Conservation (phyloP, 805 yeast species). For the Barnettozyma populi region DNA sequence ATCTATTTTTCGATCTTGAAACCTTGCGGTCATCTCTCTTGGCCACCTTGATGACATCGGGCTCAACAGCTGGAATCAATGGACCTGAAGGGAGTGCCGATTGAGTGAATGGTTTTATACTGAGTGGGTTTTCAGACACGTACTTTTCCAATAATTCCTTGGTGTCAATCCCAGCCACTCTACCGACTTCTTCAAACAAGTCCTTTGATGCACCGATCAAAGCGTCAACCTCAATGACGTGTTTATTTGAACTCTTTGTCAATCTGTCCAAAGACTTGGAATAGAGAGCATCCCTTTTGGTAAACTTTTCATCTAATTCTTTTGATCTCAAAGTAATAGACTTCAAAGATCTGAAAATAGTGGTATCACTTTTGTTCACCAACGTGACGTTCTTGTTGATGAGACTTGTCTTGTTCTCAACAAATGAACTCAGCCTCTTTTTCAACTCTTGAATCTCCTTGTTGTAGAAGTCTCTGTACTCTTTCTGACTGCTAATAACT, state of each 20-base stretch:
- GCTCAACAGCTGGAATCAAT: slow-evolving; percentile 1
- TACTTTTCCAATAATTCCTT: slow-evolving; percentile 21
- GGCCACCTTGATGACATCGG: not conserved
- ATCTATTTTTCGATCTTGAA: not conserved
- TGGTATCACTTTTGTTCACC: slow-evolving; percentile 42
- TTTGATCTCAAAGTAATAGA: slow-evolving; percentile 41
- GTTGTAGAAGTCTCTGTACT: slow-evolving; percentile 45
- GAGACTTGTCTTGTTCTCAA: slow-evolving; percentile 30
- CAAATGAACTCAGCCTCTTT: slow-evolving; percentile 32
- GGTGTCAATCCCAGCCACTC: slow-evolving; percentile 26
- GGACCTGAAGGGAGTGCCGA: not conserved
- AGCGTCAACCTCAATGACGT: slow-evolving; percentile 42
- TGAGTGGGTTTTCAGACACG: slow-evolving; percentile 20
- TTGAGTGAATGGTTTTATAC: slow-evolving; percentile 11
- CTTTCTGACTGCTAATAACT: slow-evolving; percentile 43
- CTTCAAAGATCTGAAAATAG: slow-evolving; percentile 44
- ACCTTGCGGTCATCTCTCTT: slow-evolving; percentile 3
- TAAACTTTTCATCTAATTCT: slow-evolving; percentile 44
- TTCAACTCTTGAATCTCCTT: slow-evolving; percentile 37
- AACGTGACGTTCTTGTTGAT: slow-evolving; percentile 32
- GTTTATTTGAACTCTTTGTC: slow-evolving; percentile 39
- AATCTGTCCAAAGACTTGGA: slow-evolving; percentile 39
- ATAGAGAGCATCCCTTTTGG: slow-evolving; percentile 40
- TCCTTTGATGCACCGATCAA: slow-evolving; percentile 43
- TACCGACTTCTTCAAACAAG: slow-evolving; percentile 36